Evolutionary conservation across 2,329 filamentous ascomycete species (phyloP).

Genomic region (Aspergillus uvarum): DNA sequence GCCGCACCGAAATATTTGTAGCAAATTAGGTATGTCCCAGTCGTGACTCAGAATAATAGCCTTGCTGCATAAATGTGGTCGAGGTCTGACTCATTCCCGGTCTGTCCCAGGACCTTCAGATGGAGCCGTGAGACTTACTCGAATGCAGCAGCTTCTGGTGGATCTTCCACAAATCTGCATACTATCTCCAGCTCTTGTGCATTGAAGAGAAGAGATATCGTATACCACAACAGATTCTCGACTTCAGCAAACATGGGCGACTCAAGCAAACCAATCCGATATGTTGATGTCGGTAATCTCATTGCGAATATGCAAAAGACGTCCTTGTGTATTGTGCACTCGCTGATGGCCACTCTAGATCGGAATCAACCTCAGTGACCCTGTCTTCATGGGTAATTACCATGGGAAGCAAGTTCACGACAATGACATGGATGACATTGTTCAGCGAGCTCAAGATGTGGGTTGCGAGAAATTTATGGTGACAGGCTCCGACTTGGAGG

Average conservation of each 20-base stretch:
- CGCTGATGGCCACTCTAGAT: slow-evolving; percentile 52
- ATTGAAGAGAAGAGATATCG: slow-evolving; percentile 14
- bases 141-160: background rate
- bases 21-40: background rate
- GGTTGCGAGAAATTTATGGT: slow-evolving; percentile 90
- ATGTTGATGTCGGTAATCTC: slow-evolving; percentile 46
- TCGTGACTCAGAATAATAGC: background rate
- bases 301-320: background rate
- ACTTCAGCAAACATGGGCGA: slow-evolving; percentile 35
- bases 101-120: background rate
- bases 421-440: slow-evolving; percentile 58
- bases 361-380: slow-evolving; percentile 93
- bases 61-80: background rate
- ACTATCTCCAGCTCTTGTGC: slow-evolving; percentile 2
- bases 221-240: slow-evolving; percentile 8
- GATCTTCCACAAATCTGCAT: background rate
- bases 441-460: slow-evolving; percentile 72
- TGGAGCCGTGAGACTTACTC: background rate
- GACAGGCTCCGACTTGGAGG: slow-evolving; percentile 82
- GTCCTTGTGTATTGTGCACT: background rate
- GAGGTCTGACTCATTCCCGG: background rate
- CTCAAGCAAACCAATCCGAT: slow-evolving; percentile 38
- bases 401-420: slow-evolving; percentile 68
- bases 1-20: background rate
- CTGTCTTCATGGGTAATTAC: slow-evolving; percentile 81